Evolutionary conservation across 2,329 filamentous ascomycete species (phyloP), one percentile per base, ranked within the genome.

Genomic region (Aspergillus pseudotamarii): DNA sequence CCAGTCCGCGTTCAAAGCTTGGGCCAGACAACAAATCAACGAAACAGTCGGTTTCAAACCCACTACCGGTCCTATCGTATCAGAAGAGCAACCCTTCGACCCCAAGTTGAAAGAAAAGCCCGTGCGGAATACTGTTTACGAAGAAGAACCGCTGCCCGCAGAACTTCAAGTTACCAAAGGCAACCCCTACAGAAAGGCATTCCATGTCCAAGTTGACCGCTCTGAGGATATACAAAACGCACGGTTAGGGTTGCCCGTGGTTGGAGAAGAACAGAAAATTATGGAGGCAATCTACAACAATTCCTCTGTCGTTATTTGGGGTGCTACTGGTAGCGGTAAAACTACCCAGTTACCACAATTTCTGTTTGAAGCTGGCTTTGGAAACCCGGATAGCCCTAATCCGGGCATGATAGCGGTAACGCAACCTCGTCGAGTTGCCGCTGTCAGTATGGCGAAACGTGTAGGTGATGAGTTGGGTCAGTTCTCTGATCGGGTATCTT

Each of bases 331-430:
- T 78, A 97, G 93, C 66, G 95, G 95, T 76, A 99, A 99, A 79
- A 99, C 96, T 0, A 99, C 95, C 0, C 95, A 99, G 77, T 87
- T 99, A 10, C 96, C 96, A 0, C 95, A 99, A 73, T 99, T 99
- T 73, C 83, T 99, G 34, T 97, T 91, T 70, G 95, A 99, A 81
- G 90, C 94, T 56, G 95, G 95, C 8, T 98, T 96, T 73, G 95
- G 94, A 12, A 89, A 90, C 32, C 84, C 88, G 0, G 83, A 88
- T 28, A 92, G 92, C 6, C 89, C 91, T 2, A 96, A 92, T 0
- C 91, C 93, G 0, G 95, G 95, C 41, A 89, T 98, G 86, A 95
- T 99, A 74, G 95, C 93, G 58, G 87, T 99, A 32, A 99, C 96
- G 0, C 96, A 99, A 72, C 95, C 95, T 34, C 88, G 95, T 67